Conservation (phyloP, 2,329 filamentous ascomycete genomes). For the Ophiostoma perfectum region DNA sequence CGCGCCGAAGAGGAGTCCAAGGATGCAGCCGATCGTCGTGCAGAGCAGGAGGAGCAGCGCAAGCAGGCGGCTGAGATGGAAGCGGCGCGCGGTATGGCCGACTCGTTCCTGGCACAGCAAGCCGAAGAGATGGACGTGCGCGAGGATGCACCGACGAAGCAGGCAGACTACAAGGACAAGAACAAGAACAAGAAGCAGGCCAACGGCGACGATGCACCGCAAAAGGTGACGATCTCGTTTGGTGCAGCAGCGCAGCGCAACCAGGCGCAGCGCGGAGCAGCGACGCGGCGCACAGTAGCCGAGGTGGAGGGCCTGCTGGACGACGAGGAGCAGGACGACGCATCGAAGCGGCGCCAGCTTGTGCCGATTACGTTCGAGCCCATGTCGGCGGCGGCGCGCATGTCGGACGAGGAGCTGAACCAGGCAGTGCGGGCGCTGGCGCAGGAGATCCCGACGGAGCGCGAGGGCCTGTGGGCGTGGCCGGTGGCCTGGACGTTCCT, state of each 20-base stretch:
- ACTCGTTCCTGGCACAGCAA: constrained; percentile 83
- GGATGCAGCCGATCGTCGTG: constrained; percentile 76
- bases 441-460: constrained; percentile 82
- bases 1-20: constrained; percentile 66
- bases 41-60: constrained; percentile 69
- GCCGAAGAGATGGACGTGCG: constrained; percentile 59
- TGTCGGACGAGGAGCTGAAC: constrained; percentile 81
- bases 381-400: constrained; percentile 56
- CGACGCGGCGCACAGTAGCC: constrained; percentile 71
- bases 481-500: constrained; percentile 87
- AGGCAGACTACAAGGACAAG: background rate
- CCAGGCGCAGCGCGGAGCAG: constrained; percentile 47
- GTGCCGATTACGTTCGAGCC: constrained; percentile 79
- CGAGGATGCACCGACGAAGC: background rate
- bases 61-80: constrained; percentile 67
- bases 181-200: background rate
- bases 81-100: constrained; percentile 75
- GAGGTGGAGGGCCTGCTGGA: constrained; percentile 93
- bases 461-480: constrained; percentile 86
- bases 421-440: constrained; percentile 77
- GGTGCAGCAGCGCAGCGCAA: constrained; percentile 77
- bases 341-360: constrained; percentile 66
- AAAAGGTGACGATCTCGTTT: constrained; percentile 77
- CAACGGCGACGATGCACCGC: background rate
- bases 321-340: constrained; percentile 78